phyloP scores from a whole-genome alignment of 116 monocot species.

The Posidonia oceanica region DNA sequence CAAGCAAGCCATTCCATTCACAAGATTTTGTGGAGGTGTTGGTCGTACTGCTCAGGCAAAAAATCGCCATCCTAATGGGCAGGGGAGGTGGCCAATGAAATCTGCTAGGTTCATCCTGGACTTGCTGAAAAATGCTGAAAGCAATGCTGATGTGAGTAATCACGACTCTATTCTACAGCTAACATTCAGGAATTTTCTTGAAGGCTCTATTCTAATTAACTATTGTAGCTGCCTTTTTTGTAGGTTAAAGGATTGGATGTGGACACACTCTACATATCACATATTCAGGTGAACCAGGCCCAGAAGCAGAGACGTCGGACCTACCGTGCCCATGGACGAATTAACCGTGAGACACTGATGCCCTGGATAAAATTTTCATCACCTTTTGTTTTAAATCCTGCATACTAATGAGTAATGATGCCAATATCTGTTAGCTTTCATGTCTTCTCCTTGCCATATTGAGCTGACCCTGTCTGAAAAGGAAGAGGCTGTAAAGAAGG shows the following conservation, averaged over 20 bases:
- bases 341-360: conserved; percentile 35
- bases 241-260: conserved; percentile 86
- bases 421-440: conserved; percentile 34
- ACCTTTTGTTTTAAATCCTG: no score
- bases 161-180: no score
- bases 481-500: conserved; percentile 86
- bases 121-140: conserved; percentile 75
- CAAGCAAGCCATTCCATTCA: conserved; percentile 87
- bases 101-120: conserved; percentile 71
- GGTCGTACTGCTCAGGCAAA: conserved; percentile 82
- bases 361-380: not conserved
- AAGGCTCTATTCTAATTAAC: not conserved
- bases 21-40: conserved; percentile 69
- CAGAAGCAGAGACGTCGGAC: conserved; percentile 71
- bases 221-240: not conserved
- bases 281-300: conserved; percentile 76
- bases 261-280: conserved; percentile 59
- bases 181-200: not conserved
- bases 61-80: conserved; percentile 62
- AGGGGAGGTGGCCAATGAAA: conserved; percentile 72
- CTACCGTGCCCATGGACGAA: conserved; percentile 68
- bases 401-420: not conserved
- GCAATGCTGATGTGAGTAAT: conserved; percentile 59
- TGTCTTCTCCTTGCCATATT: conserved; percentile 90
- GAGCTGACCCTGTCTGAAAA: conserved; percentile 80